Conservation (phyloP, 371 early-diverging fungal genomes). For the Mortierella sp. region DNA sequence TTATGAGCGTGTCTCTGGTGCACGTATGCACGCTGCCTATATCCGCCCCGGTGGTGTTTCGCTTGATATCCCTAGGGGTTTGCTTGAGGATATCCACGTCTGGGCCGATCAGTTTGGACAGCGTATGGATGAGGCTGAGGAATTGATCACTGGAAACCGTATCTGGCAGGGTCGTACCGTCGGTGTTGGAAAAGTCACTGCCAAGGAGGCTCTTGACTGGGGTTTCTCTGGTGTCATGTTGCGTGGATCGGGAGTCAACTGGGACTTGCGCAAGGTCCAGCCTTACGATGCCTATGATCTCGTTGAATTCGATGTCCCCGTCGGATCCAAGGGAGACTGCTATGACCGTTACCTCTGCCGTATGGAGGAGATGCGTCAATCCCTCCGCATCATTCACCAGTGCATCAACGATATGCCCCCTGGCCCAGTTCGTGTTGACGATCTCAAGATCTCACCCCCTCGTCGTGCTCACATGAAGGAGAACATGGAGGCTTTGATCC, state of each 20-base stretch:
- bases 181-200: constrained; percentile 88
- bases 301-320: constrained; percentile 96
- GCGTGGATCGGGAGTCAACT: constrained; percentile 93
- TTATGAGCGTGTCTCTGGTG: constrained; percentile 98
- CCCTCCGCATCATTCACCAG: constrained; percentile 94
- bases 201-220: constrained; percentile 90
- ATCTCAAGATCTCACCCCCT: constrained; percentile 97
- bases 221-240: constrained; percentile 96
- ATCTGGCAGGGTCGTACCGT: constrained; percentile 95
- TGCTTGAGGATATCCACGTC: constrained; percentile 94
- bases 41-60: constrained; percentile 98
- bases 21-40: constrained; percentile 98
- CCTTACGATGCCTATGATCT: constrained; percentile 97
- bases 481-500: constrained; percentile 98
- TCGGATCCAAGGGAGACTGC: constrained; percentile 96
- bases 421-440: constrained; percentile 96
- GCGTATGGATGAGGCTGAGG: constrained; percentile 96
- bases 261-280: constrained; percentile 94
- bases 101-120: constrained; percentile 93
- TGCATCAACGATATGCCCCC: constrained; percentile 96
- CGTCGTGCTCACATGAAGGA: constrained; percentile 97
- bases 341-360: constrained; percentile 97
- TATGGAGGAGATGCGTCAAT: constrained; percentile 99
- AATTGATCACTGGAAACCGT: constrained; percentile 92
- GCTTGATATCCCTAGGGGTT: constrained; percentile 91